Conservation (phyloP, 768 basidiomycete species). For the Lentinula edodes region DNA sequence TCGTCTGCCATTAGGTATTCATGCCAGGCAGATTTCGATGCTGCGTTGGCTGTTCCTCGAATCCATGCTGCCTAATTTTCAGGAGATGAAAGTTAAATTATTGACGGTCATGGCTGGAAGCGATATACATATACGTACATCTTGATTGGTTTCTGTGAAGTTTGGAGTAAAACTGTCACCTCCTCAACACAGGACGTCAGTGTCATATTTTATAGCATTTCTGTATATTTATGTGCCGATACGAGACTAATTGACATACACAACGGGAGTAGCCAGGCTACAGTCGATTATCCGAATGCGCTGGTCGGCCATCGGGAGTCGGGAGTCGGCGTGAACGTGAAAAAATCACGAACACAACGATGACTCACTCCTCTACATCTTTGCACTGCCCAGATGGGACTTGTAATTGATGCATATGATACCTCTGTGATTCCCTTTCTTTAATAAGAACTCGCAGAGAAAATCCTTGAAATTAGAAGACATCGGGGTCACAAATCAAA, state of each 20-base stretch:
- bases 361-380: background rate
- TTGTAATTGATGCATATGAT: background rate
- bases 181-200: too few species aligned
- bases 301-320: background rate
- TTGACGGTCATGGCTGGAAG: too few species aligned
- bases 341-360: background rate
- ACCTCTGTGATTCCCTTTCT: background rate
- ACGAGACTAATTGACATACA: too few species aligned
- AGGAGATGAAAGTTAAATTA: too few species aligned
- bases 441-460: background rate
- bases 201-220: too few species aligned
- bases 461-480: too few species aligned
- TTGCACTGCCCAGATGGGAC: background rate
- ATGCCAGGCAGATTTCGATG: constrained; percentile 1
- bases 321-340: background rate
- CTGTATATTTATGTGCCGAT: too few species aligned
- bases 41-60: background rate
- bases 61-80: background rate
- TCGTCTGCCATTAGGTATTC: background rate
- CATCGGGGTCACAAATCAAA: background rate
- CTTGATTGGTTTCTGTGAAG: too few species aligned
- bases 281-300: background rate
- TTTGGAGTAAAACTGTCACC: too few species aligned
- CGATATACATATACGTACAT: too few species aligned
- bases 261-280: too few species aligned